Evolutionary conservation across 805 yeast species (phyloP).

Genomic region (Hanseniaspora valbyensis): DNA sequence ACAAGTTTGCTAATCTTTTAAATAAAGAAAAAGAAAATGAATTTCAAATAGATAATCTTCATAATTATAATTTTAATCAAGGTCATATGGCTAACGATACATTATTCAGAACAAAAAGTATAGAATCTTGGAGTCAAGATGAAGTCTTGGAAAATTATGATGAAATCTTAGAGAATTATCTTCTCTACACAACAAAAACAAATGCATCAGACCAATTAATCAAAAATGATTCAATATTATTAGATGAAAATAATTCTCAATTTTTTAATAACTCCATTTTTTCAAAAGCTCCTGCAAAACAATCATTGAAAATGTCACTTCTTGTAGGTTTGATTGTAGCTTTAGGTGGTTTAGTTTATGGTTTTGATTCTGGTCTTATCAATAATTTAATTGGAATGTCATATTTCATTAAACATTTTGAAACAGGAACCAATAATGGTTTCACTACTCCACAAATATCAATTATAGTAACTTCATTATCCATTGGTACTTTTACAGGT

Average conservation of each 20-base stretch:
- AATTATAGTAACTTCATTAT: slow-evolving; percentile 63
- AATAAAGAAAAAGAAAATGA: not conserved
- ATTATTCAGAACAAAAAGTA: not conserved
- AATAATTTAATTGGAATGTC: slow-evolving; percentile 70
- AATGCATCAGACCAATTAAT: not conserved
- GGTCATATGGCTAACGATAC: not conserved
- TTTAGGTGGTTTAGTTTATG: slow-evolving; percentile 81
- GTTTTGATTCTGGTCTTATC: slow-evolving; percentile 81
- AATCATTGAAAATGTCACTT: slow-evolving; percentile 53
- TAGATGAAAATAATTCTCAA: slow-evolving; percentile 2
- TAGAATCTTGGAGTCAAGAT: slow-evolving; percentile 9
- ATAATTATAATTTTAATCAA: slow-evolving; percentile 11
- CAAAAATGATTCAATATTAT: not conserved
- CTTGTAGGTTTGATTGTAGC: slow-evolving; percentile 74
- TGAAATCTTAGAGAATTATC: slow-evolving; percentile 11
- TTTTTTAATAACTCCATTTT: slow-evolving; percentile 19
- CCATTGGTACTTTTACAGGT: slow-evolving; percentile 71
- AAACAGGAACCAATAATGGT: slow-evolving; percentile 31
- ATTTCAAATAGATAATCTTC: slow-evolving; percentile 10
- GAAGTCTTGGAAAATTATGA: slow-evolving; percentile 14
- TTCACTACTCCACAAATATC: slow-evolving; percentile 59
- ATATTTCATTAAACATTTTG: slow-evolving; percentile 48
- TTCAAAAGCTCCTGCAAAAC: slow-evolving; percentile 28
- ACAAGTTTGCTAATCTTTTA: not conserved
- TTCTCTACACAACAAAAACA: not conserved